phyloP scores from a whole-genome alignment of 495 filamentous ascomycete genomes.

The Penicillium bialowiezense region DNA sequence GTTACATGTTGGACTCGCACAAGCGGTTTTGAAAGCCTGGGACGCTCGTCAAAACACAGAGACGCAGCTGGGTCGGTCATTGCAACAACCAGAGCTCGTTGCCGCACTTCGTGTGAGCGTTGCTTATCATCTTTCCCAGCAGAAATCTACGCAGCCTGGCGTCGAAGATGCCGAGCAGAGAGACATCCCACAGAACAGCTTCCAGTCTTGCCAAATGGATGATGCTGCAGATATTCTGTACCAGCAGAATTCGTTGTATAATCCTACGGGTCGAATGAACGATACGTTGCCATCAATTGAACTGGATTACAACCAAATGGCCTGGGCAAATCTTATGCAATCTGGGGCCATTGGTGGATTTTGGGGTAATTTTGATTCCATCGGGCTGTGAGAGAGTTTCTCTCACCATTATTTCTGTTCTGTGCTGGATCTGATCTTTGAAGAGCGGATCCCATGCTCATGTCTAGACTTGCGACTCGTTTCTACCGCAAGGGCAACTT shows the following conservation, averaged over 20 bases:
- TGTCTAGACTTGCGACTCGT: too few relatives aligned
- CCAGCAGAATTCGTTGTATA: neutral
- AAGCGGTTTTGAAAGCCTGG: conserved; percentile 53
- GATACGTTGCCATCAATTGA: neutral
- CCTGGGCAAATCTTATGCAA: conserved; percentile 3
- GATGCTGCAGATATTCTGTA: neutral
- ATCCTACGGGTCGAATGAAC: neutral
- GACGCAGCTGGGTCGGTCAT: neutral
- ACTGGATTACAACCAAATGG: neutral
- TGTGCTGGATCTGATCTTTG: too few relatives aligned
- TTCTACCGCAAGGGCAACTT: too few relatives aligned
- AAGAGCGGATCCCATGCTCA: too few relatives aligned
- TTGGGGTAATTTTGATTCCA: neutral
- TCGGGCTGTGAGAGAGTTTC: neutral
- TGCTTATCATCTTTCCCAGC: neutral
- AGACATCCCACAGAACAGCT: neutral
- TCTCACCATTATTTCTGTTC: too few relatives aligned
- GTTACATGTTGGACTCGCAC: conserved; percentile 49
- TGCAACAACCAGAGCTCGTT: conserved; percentile 3
- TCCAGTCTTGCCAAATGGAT: neutral
- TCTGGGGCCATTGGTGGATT: neutral
- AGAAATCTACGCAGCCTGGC: neutral
- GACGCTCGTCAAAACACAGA: conserved; percentile 34
- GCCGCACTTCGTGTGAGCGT: neutral
- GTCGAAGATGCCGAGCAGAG: neutral